Conservation (phyloP, 306 rosid species). For the Abrus pulchellus region DNA sequence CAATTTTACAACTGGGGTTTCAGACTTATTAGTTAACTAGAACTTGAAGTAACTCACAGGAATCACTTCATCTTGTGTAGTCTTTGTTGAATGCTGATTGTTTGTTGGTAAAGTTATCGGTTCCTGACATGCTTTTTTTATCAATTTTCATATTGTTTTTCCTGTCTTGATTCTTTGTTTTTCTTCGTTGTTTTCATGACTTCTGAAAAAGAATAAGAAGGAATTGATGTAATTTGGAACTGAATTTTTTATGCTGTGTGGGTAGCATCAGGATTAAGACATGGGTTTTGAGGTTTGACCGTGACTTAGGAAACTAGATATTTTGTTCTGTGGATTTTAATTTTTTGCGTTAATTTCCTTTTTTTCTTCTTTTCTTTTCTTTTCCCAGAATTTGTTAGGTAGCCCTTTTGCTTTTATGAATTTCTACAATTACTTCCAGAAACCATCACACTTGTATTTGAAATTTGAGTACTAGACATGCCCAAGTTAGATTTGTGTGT, state of each 20-base stretch:
- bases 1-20: slow-evolving; percentile 28
- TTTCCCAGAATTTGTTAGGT: slow-evolving; percentile 10
- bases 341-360: not conserved
- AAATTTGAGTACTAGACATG: not conserved
- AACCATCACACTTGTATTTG: not conserved
- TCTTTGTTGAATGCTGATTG: not conserved
- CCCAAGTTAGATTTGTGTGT: not conserved
- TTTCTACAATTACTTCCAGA: not conserved
- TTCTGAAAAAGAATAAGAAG: not conserved
- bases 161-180: not conserved
- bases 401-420: slow-evolving; percentile 16
- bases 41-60: slow-evolving; percentile 8
- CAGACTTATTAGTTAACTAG: not conserved
- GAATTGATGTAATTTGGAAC: slow-evolving; percentile 27
- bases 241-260: slow-evolving; percentile 18
- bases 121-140: not conserved
- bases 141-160: slow-evolving; percentile 19
- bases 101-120: slow-evolving; percentile 29
- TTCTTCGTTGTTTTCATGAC: slow-evolving; percentile 18
- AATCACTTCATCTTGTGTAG: slow-evolving; percentile 6
- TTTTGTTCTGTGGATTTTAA: not conserved
- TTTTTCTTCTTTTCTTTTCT: not conserved
- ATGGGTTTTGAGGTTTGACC: slow-evolving; percentile 19
- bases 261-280: slow-evolving; percentile 27
- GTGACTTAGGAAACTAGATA: not conserved